A percentile compares a stretch with the other conserved stretches of the same genome.
These are phyloP conservation scores for Ogataea glucozyma DNA, from an alignment of 805 yeast genomes.

Conservation along the genomic window DNA sequence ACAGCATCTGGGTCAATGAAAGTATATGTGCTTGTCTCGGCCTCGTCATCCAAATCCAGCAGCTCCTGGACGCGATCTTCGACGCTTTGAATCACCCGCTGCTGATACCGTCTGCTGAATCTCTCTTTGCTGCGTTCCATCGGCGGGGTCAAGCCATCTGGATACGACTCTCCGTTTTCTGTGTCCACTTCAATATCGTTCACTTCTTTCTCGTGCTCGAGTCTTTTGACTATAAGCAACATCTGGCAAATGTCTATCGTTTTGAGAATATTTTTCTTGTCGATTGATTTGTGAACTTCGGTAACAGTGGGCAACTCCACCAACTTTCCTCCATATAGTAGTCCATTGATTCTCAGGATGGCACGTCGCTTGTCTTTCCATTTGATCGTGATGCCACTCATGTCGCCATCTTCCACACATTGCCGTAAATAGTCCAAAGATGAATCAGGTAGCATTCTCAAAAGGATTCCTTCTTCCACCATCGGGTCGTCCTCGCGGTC, in stretches of 20 bases:
- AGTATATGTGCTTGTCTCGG: constrained; percentile 78
- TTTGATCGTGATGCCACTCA: constrained; percentile 67
- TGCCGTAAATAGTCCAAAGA: constrained; percentile 72
- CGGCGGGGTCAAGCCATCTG: constrained; percentile 87
- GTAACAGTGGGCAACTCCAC: constrained; percentile 88
- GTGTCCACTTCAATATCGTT: constrained; percentile 43
- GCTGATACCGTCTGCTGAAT: constrained; percentile 69
- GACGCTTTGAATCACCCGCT: constrained; percentile 70
- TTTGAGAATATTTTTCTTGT: constrained; percentile 84
- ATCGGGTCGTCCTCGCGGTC: constrained; percentile 94
- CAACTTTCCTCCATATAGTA: constrained; percentile 76
- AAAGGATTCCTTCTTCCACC: constrained; percentile 79
- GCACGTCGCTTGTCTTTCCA: constrained; percentile 87
- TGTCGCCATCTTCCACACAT: constrained; percentile 75
- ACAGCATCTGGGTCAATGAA: constrained; percentile 57
- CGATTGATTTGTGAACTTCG: constrained; percentile 87
- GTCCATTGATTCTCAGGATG: constrained; percentile 66
- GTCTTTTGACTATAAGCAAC: constrained; percentile 65
- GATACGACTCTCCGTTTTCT: constrained; percentile 45
- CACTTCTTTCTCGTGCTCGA: constrained; percentile 47
- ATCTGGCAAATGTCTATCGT: constrained; percentile 86
- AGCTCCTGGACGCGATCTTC: constrained; percentile 80
- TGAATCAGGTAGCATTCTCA: constrained; percentile 69
- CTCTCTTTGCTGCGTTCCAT: constrained; percentile 69
- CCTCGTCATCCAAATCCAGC: constrained; percentile 73